Evolutionary conservation across 495 filamentous ascomycete genomes (phyloP).

Genomic region (Podospora sp.): DNA sequence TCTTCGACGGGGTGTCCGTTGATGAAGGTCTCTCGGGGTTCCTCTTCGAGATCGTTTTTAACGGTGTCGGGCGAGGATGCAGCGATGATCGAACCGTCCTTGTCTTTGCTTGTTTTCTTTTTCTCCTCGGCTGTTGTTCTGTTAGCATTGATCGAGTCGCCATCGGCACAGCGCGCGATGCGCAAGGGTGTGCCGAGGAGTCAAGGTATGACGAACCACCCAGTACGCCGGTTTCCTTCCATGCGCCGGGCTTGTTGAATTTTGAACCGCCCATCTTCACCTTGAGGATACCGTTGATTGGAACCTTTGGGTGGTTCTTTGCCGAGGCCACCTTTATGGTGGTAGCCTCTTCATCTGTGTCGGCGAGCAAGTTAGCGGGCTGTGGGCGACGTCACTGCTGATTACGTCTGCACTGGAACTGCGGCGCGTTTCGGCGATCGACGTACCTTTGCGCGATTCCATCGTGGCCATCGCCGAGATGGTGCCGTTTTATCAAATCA

Average conservation of each 20-base stretch:
- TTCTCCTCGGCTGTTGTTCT: slow-evolving; percentile 40
- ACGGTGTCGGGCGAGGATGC: slow-evolving; percentile 57
- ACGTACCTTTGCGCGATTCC: slow-evolving; percentile 39
- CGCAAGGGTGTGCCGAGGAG: neutral
- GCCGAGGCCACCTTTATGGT: slow-evolving; percentile 59
- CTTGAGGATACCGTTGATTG: slow-evolving; percentile 58
- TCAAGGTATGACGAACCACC: slow-evolving; percentile 58
- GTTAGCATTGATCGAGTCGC: slow-evolving; percentile 1
- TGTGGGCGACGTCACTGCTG: neutral
- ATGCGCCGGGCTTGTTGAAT: slow-evolving; percentile 57
- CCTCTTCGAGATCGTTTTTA: slow-evolving; percentile 74
- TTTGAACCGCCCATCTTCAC: slow-evolving; percentile 67
- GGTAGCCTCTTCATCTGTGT: slow-evolving; percentile 49
- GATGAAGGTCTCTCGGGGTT: slow-evolving; percentile 68
- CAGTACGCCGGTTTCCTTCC: slow-evolving; percentile 53
- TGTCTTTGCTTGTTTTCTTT: slow-evolving; percentile 47
- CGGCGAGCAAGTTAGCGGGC: neutral
- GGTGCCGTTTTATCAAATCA: slow-evolving; percentile 21
- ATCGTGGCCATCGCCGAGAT: slow-evolving; percentile 28
- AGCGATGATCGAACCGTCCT: slow-evolving; percentile 42
- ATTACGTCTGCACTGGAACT: neutral
- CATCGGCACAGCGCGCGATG: neutral
- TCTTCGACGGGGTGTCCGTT: slow-evolving; percentile 75
- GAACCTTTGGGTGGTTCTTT: slow-evolving; percentile 60
- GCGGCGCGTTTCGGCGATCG: neutral